A percentile compares a stretch with the other conserved stretches of the same genome.
Conservation (phyloP, 2,329 filamentous ascomycete species). For the Didymella arachidicola region DNA sequence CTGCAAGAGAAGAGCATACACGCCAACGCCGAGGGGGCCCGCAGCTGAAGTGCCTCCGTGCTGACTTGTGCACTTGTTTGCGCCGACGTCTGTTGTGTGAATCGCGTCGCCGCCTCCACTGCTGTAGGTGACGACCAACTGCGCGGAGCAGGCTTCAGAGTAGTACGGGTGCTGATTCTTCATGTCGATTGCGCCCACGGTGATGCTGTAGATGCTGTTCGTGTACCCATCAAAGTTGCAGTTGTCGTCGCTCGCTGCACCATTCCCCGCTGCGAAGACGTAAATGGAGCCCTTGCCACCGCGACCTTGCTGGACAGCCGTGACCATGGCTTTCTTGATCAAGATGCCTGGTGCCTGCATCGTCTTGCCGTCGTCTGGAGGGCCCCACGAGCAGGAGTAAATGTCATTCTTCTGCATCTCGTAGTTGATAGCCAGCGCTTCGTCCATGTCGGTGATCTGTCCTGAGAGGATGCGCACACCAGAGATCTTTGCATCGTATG, state of each 20-base stretch:
- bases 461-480: slow-evolving; percentile 93
- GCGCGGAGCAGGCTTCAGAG: slow-evolving; percentile 93
- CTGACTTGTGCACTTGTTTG: slow-evolving; percentile 76
- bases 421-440: slow-evolving; percentile 92
- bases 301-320: slow-evolving; percentile 88
- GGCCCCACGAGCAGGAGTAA: slow-evolving; percentile 98
- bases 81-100: slow-evolving; percentile 93
- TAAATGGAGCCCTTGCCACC: slow-evolving; percentile 86
- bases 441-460: slow-evolving; percentile 88
- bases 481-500: slow-evolving; percentile 88
- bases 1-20: slow-evolving; percentile 86
- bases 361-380: slow-evolving; percentile 87
- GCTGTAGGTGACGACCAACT: slow-evolving; percentile 95
- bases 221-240: slow-evolving; percentile 99
- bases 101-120: slow-evolving; percentile 89
- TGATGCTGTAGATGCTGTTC: slow-evolving; percentile 99
- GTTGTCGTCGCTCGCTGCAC: slow-evolving; percentile 85
- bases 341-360: slow-evolving; percentile 94
- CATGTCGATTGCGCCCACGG: slow-evolving; percentile 89
- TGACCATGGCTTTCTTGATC: slow-evolving; percentile 89
- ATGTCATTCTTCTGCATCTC: slow-evolving; percentile 91
- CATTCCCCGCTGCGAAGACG: slow-evolving; percentile 96
- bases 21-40: slow-evolving; percentile 88
- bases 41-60: slow-evolving; percentile 97
- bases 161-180: slow-evolving; percentile 92